Evolutionary conservation across 129 eudicot species (phyloP), one percentile per base, ranked within the genome.

Genomic region (Ambrosia artemisiifolia): DNA sequence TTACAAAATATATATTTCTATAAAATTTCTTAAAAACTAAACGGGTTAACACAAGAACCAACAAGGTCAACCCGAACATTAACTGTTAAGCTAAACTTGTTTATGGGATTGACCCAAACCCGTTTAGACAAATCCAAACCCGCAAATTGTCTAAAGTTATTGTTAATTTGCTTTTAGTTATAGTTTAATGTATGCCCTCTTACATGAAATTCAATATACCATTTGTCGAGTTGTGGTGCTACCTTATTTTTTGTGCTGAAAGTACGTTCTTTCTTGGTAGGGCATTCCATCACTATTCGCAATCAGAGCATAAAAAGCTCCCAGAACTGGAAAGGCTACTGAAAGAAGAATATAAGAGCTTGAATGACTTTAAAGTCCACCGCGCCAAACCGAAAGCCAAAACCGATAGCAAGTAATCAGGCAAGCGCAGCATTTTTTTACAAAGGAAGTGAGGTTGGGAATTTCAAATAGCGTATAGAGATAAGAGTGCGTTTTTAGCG

Each of bases 261-360:
- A 48, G 42, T 54, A 24, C n/a, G 12, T 36, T 66, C 11, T 16
- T 51, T 53, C 4, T 70, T 24, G 66, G 76, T 82, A 93, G 98
- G 98, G 96, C 96, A 43, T 93, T 93, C 69, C 98, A 93, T 79
- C 96, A 93, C 78, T 93, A 81, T 61, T 85, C 90, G 8, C 80
- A 53, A 51, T 65, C 79, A 30, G 87, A 79, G 35, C 87, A 82
- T 18, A 85, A 77, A 43, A 87, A 85, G 73, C 87, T 73, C 49
- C 88, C 90, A 1, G 95, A 87, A 56, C 68, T 93, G 83, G 98
- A 89, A 40, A 85, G 85, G 72, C 77, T 93, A 73, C 90, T 93
- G 4, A 80, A 69, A 63, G 96, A 89, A 78, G 95, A 89, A 16
- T 93, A 67, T 72, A 79, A 80, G 30, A 89, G 88, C 75, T 73